Evolutionary conservation across 192 early-diverging fungal genomes (phyloP).

Genomic region (Coemansia sp.): DNA sequence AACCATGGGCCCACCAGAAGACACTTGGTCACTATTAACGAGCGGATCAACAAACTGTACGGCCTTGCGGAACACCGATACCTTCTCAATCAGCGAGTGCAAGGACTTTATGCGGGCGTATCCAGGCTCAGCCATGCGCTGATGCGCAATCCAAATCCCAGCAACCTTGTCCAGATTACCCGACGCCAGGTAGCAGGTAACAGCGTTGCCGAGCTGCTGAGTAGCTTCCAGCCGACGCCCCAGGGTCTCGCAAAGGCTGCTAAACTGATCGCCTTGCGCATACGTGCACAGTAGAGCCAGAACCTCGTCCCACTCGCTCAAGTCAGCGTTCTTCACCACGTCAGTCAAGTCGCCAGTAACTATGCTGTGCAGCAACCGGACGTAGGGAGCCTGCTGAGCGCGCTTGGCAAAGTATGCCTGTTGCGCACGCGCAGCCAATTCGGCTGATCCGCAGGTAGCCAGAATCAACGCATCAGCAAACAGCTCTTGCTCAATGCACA

Average conservation of each 20-base stretch:
- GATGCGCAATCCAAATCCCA: conserved; percentile 66
- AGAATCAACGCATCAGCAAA: conserved; percentile 86
- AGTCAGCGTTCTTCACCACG: conserved; percentile 68
- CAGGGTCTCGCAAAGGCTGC: conserved; percentile 61
- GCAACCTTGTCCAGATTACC: conserved; percentile 66
- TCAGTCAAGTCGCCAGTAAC: conserved; percentile 75
- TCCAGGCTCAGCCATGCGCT: conserved; percentile 27
- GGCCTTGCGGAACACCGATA: conserved; percentile 88
- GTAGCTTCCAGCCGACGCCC: conserved; percentile 53
- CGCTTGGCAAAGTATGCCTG: conserved; percentile 78
- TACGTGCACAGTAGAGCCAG: conserved; percentile 93
- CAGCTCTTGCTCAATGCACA: conserved; percentile 77
- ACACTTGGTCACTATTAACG: conserved; percentile 9
- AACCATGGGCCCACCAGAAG: no score
- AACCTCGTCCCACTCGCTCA: conserved; percentile 90
- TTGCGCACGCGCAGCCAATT: conserved; percentile 69
- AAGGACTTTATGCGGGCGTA: conserved; percentile 57
- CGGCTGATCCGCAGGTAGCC: conserved; percentile 80
- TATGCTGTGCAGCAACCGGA: conserved; percentile 80
- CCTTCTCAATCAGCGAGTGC: conserved; percentile 82
- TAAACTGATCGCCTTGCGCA: conserved; percentile 79
- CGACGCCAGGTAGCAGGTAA: conserved; percentile 58
- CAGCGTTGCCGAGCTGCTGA: conserved; percentile 14
- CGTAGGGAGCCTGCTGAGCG: conserved; percentile 65
- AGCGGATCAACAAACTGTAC: conserved; percentile 84